These are phyloP conservation scores for Fraxinus sp. DNA, from an alignment of 305 asterid genomes.

Conservation along the genomic window DNA sequence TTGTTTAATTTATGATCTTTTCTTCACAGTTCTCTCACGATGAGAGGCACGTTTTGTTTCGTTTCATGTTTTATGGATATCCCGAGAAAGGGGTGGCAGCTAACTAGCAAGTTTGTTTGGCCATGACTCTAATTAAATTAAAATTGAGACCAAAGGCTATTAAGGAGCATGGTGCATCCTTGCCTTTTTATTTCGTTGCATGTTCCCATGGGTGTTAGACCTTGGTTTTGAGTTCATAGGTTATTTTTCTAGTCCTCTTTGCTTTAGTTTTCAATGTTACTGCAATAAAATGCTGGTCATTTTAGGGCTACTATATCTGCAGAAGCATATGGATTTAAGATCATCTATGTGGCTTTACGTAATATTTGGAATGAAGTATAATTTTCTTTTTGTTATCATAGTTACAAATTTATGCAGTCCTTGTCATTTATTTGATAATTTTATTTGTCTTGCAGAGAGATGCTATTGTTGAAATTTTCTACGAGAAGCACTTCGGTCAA, in stretches of 20 bases:
- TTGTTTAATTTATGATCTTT: conserved; percentile 6
- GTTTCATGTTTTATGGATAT: not conserved
- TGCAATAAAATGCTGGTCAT: not conserved
- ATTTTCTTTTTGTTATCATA: not conserved
- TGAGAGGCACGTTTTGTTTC: not conserved
- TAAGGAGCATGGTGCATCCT: not conserved
- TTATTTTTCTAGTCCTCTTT: not conserved
- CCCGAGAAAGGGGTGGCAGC: not conserved
- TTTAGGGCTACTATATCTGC: not conserved
- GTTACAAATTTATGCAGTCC: conserved; percentile 6
- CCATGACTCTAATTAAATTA: not conserved
- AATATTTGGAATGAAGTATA: not conserved
- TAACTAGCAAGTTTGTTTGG: not conserved
- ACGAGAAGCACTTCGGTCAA: conserved; percentile 85
- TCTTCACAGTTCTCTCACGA: conserved; percentile 14
- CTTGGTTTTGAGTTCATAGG: not conserved
- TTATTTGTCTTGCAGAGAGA: conserved; percentile 71
- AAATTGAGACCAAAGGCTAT: not conserved
- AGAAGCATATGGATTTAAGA: not conserved
- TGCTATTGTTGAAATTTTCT: conserved; percentile 75
- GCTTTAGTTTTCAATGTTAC: not conserved
- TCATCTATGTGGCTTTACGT: conserved; percentile 8
- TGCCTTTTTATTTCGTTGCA: not conserved
- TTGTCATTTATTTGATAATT: conserved; percentile 25
- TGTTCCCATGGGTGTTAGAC: not conserved